Base-by-base conservation (phyloP, 2,329 filamentous ascomycete species). In the Fusarium verticillioides region DNA sequence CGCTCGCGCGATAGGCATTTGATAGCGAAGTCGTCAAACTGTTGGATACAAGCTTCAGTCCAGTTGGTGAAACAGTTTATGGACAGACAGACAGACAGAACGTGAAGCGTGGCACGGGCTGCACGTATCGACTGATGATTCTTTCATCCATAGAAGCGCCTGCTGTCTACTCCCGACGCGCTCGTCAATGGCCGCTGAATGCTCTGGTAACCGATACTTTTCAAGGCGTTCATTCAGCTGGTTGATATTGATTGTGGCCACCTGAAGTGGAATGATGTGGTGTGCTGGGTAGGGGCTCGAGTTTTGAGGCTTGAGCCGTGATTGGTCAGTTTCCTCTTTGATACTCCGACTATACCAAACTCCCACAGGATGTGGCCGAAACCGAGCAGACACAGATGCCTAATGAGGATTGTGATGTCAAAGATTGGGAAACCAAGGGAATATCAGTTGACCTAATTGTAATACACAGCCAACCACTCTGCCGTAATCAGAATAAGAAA, bases 221-320 rank as follows among this genome's bases (percentile, higher is more conserved):
- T 12, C 16, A 40, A 37, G 43, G 46, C 54, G 53, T 46, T 62
- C 60, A 54, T 63, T 72, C 52, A 68, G 59, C 39, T 74, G 40
- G 32, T 57, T 40, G 28, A 60, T 57, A 28, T 67, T 58, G 39
- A 26, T 36, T 47, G 53, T 46, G 56, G 40, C 44, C 16, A 43
- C 60, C 46, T 57, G 30, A n/a, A 42, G 39, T 61, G 69, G 65
- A 73, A 73, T 67, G 60, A 69, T 28, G 61, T 71, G 70, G 66
- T 73, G 52, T 60, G 54, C 30, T 52, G 28, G 32, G 56, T 58
- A 66, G 46, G 59, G 63, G 57, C 36, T 42, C 39, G 42, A 46
- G 44, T 56, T 60, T n/a, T 43, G 32, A 59, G 53, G 37, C 62
- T 54, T 52, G 43, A 61, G 61, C 36, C 32, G 21, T 73, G 61